Conservation (phyloP, 2,329 filamentous ascomycete species). For the Ophiocordyceps camponoti-leonardi region DNA sequence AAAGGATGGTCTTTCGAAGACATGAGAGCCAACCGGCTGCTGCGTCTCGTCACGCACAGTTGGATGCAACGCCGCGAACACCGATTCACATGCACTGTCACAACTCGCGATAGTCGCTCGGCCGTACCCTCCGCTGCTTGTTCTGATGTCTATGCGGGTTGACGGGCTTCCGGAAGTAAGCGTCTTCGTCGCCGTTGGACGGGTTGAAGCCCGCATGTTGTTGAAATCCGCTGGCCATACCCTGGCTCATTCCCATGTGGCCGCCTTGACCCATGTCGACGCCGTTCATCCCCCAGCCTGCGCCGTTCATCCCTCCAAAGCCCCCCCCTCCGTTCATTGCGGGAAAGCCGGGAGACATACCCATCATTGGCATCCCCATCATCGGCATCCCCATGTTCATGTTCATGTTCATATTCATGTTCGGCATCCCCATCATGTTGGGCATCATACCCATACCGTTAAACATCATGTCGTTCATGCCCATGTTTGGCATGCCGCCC, state of each 20-base stretch:
- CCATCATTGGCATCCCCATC: constrained; percentile 14
- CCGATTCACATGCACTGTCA: constrained; percentile 16
- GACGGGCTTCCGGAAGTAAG: constrained; percentile 90
- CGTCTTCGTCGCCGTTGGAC: constrained; percentile 55
- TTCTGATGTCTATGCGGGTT: constrained; percentile 86
- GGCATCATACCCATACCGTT: constrained; percentile 18
- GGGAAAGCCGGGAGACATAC: constrained; percentile 7
- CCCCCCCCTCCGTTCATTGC: constrained; percentile 13
- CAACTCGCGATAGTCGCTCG: constrained; percentile 81
- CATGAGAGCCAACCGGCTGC: background rate
- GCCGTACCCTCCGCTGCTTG: constrained; percentile 59
- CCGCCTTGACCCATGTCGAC: constrained; percentile 8
- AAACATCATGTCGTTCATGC: constrained; percentile 20
- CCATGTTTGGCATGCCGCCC: constrained; percentile 20
- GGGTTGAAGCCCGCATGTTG: constrained; percentile 24
- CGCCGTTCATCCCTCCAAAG: constrained; percentile 9
- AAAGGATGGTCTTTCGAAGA: background rate
- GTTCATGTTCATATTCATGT: constrained; percentile 8
- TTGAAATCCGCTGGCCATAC: constrained; percentile 15
- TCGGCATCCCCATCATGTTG: constrained; percentile 22
- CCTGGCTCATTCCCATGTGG: constrained; percentile 11
- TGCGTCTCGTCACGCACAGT: background rate
- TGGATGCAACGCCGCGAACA: background rate
- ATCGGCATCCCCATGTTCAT: constrained; percentile 10
- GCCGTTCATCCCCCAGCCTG: constrained; percentile 15